phyloP scores from a whole-genome alignment of 768 basidiomycete genomes.

The Phanerochaete carnosa region DNA sequence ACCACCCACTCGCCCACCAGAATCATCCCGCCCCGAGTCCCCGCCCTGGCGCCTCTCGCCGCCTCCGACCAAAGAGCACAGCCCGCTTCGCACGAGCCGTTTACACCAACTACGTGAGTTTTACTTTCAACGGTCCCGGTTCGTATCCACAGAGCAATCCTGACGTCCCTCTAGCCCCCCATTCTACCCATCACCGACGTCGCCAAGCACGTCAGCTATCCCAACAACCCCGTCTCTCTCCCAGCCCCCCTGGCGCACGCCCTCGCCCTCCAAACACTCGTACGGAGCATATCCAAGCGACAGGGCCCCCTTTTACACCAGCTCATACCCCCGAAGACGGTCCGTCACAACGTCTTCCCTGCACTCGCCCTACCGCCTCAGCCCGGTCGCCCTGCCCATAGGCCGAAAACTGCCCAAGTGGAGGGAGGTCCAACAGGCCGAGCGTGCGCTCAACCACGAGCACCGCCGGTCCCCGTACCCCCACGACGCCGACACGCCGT shows the following conservation, averaged over 20 bases:
- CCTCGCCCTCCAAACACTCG: slow-evolving; percentile 1
- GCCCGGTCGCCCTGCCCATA: slow-evolving; percentile 6
- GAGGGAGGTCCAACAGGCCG: background rate
- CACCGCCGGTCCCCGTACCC: background rate
- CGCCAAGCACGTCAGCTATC: slow-evolving; percentile 2
- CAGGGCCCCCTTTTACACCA: background rate
- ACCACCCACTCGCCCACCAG: background rate
- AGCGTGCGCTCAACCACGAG: background rate
- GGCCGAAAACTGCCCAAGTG: slow-evolving; percentile 7
- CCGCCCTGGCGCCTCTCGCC: background rate
- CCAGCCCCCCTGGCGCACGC: background rate
- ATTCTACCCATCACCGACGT: slow-evolving; percentile 8
- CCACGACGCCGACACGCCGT: too few species aligned
- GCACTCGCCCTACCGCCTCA: background rate
- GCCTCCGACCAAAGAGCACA: background rate
- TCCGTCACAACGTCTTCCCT: background rate
- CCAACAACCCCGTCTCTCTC: background rate
- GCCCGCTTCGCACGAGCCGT: background rate
- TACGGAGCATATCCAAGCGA: background rate
- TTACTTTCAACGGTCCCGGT: background rate
- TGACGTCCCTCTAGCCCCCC: slow-evolving; percentile 4
- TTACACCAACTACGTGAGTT: slow-evolving; percentile 7
- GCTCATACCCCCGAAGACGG: background rate
- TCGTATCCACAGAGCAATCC: background rate
- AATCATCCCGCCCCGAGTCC: background rate